Evolutionary conservation across 805 yeast genomes (phyloP).

Genomic region (Sugiyamaella chiloensis): DNA sequence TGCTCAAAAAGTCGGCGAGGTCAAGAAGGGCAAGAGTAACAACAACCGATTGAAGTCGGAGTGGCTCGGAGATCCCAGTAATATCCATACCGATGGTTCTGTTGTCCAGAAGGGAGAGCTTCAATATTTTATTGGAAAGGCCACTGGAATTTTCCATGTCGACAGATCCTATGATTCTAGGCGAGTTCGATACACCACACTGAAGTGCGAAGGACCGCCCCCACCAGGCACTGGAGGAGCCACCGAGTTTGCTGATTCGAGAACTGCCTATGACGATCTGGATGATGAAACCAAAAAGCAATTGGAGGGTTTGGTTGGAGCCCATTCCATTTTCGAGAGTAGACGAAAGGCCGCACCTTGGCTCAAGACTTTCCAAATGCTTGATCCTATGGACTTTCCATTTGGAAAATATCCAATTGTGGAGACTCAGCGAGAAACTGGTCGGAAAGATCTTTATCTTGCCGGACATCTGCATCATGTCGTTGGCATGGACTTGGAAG

Average conservation of each 20-base stretch:
- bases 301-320: conserved; percentile 8
- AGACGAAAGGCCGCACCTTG: conserved; percentile 14
- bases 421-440: conserved; percentile 12
- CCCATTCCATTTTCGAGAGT: conserved; percentile 12
- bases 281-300: conserved; percentile 12
- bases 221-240: conserved; percentile 14
- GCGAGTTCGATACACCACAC: conserved; percentile 13
- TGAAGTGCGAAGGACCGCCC: conserved; percentile 7
- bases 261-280: conserved; percentile 14
- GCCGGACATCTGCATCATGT: conserved; percentile 14
- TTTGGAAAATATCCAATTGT: conserved; percentile 14
- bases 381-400: conserved; percentile 10
- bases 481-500: conserved; percentile 12
- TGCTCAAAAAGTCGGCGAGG: conserved; percentile 10
- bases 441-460: conserved; percentile 12
- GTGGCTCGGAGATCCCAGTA: conserved; percentile 13
- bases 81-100: conserved; percentile 12
- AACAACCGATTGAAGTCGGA: conserved; percentile 10
- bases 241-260: conserved; percentile 12
- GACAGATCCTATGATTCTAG: conserved; percentile 12
- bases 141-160: conserved; percentile 14
- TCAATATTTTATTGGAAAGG: conserved; percentile 13
- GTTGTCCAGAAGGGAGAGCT: conserved; percentile 13
- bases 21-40: background rate
- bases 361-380: conserved; percentile 13